Evolutionary conservation across 192 early-diverging fungal genomes (phyloP).

Genomic region (Podila clonocystis): DNA sequence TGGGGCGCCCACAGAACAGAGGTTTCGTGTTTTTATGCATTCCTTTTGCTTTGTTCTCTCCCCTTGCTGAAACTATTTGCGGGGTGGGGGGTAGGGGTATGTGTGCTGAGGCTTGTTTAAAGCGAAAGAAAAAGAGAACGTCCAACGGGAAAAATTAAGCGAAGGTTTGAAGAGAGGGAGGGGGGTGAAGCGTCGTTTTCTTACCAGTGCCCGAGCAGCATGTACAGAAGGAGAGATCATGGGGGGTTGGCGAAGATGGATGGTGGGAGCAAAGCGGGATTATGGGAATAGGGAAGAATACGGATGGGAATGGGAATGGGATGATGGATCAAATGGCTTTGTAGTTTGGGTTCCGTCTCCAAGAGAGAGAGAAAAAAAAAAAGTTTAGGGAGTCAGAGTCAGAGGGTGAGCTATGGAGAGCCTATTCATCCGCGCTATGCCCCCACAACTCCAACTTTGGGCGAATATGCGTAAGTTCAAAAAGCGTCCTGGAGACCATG

Average conservation of each 20-base stretch:
- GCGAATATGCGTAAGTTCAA: too few relatives aligned
- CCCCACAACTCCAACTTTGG: too few relatives aligned
- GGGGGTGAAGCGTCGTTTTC: neutral
- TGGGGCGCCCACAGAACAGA: neutral
- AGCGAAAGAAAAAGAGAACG: neutral
- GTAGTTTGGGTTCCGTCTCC: too few relatives aligned
- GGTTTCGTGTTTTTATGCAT: neutral
- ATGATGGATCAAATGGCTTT: neutral
- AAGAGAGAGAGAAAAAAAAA: too few relatives aligned
- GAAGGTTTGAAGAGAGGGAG: too few relatives aligned
- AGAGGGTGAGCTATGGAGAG: too few relatives aligned
- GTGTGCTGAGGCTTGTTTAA: neutral
- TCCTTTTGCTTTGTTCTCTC: neutral
- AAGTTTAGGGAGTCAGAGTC: too few relatives aligned
- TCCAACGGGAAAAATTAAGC: neutral
- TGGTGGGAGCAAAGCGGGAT: constrained; percentile 1
- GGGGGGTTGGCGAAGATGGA: neutral
- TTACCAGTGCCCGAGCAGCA: constrained; percentile 41
- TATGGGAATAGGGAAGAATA: neutral
- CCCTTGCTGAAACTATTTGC: constrained; percentile 3
- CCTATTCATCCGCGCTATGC: too few relatives aligned
- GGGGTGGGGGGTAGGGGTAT: neutral
- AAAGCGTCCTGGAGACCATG: too few relatives aligned
- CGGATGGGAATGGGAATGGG: constrained; percentile 1
- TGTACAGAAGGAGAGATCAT: constrained; percentile 20